Conservation (phyloP, 2,329 filamentous ascomycete genomes). For the Penicillium sclerotigenum region DNA sequence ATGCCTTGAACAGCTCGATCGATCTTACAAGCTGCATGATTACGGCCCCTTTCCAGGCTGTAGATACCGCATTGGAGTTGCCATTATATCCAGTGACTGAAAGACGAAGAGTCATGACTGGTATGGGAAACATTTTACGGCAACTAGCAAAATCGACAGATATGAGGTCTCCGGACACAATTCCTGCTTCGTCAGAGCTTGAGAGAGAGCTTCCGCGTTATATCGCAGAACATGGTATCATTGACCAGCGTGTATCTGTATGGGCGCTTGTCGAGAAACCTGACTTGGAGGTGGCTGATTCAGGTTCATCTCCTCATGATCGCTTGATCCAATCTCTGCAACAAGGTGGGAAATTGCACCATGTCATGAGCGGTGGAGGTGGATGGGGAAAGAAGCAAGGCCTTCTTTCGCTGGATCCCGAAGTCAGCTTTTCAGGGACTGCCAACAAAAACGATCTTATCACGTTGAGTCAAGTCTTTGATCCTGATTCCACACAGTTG, state of each 20-base stretch:
- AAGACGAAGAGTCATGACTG: conserved; percentile 38
- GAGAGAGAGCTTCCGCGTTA: conserved; percentile 43
- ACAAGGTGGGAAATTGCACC: conserved; percentile 39
- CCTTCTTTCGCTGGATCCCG: conserved; percentile 43
- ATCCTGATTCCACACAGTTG: conserved; percentile 2
- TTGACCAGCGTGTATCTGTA: conserved; percentile 39
- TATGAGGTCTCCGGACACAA: conserved; percentile 26
- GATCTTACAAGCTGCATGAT: conserved; percentile 36
- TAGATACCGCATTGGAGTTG: conserved; percentile 25
- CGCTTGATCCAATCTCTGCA: conserved; percentile 28
- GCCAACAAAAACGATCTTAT: conserved; percentile 13
- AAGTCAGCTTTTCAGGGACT: conserved; percentile 31
- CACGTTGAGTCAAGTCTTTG: conserved; percentile 27
- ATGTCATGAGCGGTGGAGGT: conserved; percentile 44
- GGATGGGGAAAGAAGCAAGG: conserved; percentile 48
- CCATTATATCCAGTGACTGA: conserved; percentile 38
- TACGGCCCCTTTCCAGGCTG: conserved; percentile 12
- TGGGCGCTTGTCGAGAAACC: conserved; percentile 41
- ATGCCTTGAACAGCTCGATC: conserved; percentile 25
- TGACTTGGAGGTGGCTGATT: conserved; percentile 11
- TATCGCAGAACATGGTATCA: conserved; percentile 37
- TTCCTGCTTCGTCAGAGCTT: conserved; percentile 42
- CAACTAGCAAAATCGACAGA: conserved; percentile 37
- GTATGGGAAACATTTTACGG: conserved; percentile 45
- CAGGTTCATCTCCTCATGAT: conserved; percentile 16